These are phyloP conservation scores for Globisporangium heterothallicum DNA, from an alignment of 352 stramenopile genomes.

Conservation along the genomic window DNA sequence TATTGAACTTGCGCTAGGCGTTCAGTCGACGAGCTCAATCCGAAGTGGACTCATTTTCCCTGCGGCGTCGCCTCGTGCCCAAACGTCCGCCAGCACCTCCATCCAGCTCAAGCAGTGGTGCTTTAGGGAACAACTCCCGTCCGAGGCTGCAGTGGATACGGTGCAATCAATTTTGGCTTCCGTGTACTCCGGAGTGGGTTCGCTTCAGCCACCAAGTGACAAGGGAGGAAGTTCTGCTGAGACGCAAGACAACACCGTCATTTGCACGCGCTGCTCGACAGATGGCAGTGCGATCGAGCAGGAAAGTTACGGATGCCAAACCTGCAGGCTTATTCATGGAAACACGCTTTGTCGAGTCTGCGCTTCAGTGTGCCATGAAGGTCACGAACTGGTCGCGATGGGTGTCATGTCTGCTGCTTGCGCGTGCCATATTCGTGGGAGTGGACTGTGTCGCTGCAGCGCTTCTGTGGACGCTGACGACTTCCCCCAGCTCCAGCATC, in stretches of 20 bases:
- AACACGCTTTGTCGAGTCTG: slow-evolving; percentile 61
- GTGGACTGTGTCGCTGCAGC: slow-evolving; percentile 47
- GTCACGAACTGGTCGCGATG: slow-evolving; percentile 76
- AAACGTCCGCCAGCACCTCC: neutral
- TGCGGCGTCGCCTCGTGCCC: neutral
- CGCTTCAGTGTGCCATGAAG: slow-evolving; percentile 71
- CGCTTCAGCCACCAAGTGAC: slow-evolving; percentile 7
- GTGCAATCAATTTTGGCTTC: slow-evolving; percentile 21
- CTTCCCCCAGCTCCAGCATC: slow-evolving; percentile 26
- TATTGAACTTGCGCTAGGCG: slow-evolving; percentile 38
- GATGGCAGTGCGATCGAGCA: slow-evolving; percentile 81
- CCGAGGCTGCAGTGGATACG: slow-evolving; percentile 9
- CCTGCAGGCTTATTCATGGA: slow-evolving; percentile 67
- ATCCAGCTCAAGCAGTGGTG: slow-evolving; percentile 26
- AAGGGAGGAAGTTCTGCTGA: slow-evolving; percentile 12
- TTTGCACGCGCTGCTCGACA: slow-evolving; percentile 62
- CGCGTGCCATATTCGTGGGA: slow-evolving; percentile 54
- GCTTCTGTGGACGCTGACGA: slow-evolving; percentile 31
- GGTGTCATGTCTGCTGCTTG: slow-evolving; percentile 64
- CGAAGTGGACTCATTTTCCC: slow-evolving; percentile 50
- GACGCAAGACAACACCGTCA: slow-evolving; percentile 18
- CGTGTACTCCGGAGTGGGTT: slow-evolving; percentile 32
- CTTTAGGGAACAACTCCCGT: slow-evolving; percentile 21
- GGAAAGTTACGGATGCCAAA: slow-evolving; percentile 76
- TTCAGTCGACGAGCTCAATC: slow-evolving; percentile 24